These are phyloP conservation scores for Candida orba DNA, from an alignment of 805 yeast genomes.

Conservation along the genomic window DNA sequence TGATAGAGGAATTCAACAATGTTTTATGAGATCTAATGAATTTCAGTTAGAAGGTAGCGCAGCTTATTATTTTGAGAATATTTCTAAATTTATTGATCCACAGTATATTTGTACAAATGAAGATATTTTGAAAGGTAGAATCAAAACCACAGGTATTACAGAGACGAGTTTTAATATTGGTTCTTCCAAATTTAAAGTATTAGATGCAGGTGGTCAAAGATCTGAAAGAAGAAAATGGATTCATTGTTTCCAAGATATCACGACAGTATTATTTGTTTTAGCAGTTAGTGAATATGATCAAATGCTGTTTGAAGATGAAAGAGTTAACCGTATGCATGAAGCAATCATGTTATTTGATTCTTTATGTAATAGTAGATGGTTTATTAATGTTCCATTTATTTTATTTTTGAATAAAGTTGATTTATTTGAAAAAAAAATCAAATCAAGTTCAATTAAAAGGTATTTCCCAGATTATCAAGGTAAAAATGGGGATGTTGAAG, in stretches of 20 bases:
- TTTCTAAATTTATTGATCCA: slow-evolving; percentile 55
- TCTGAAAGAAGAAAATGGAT: slow-evolving; percentile 91
- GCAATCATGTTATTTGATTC: slow-evolving; percentile 78
- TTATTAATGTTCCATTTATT: slow-evolving; percentile 78
- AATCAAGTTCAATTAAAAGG: slow-evolving; percentile 53
- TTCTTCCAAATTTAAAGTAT: slow-evolving; percentile 59
- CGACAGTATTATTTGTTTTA: slow-evolving; percentile 79
- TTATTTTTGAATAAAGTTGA: slow-evolving; percentile 87
- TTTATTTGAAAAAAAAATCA: slow-evolving; percentile 64
- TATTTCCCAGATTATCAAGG: slow-evolving; percentile 80
- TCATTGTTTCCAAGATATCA: slow-evolving; percentile 86
- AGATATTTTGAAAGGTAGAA: slow-evolving; percentile 84
- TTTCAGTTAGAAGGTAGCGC: slow-evolving; percentile 86
- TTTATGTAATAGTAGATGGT: slow-evolving; percentile 80
- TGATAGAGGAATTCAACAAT: slow-evolving; percentile 59
- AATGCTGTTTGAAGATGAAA: slow-evolving; percentile 79
- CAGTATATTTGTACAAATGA: slow-evolving; percentile 66
- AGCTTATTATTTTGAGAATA: slow-evolving; percentile 69
- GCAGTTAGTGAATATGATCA: slow-evolving; percentile 94
- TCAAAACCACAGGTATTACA: slow-evolving; percentile 93
- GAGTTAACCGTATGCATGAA: slow-evolving; percentile 88
- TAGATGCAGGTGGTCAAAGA: slow-evolving; percentile 97
- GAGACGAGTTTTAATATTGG: slow-evolving; percentile 74
- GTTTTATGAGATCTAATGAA: slow-evolving; percentile 56
- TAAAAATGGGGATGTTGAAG: slow-evolving; percentile 52